These are phyloP conservation scores for Cutaneotrichosporon sp. DNA, from an alignment of 1,284 basidiomycete genomes.

Conservation along the genomic window DNA sequence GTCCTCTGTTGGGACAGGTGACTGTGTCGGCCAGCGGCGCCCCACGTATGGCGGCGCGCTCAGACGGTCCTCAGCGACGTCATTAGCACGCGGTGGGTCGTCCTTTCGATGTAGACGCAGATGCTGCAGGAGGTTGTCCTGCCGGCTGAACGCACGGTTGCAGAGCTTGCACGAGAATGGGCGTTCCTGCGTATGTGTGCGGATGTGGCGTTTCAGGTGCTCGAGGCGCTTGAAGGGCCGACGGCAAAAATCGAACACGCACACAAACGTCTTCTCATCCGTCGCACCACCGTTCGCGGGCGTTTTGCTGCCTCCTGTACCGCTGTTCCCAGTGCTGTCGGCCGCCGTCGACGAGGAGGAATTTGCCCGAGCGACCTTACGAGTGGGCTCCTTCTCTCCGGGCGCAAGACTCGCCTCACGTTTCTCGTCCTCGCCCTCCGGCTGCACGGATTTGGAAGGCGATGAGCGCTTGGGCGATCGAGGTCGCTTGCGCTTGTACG, in stretches of 20 bases:
- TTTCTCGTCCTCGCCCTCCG: constrained; percentile 19
- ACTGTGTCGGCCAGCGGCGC: constrained; percentile 20
- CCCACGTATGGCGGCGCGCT: constrained; percentile 23
- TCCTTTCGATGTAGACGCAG: constrained; percentile 65
- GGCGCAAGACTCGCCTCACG: constrained; percentile 14
- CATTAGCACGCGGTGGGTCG: constrained; percentile 28
- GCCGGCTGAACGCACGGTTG: constrained; percentile 74
- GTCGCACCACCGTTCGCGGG: constrained; percentile 20
- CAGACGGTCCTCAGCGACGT: constrained; percentile 23
- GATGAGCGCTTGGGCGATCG: constrained; percentile 24
- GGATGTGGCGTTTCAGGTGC: constrained; percentile 78
- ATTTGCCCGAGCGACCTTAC: constrained; percentile 7
- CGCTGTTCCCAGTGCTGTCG: constrained; percentile 11
- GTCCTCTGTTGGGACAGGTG: constrained; percentile 20
- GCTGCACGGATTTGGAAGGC: constrained; percentile 22
- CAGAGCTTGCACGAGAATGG: constrained; percentile 73
- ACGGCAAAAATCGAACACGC: constrained; percentile 58
- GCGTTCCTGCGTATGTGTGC: constrained; percentile 84
- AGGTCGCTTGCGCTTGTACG: constrained; percentile 28
- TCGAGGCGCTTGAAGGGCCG: constrained; percentile 84
- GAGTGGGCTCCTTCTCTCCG: constrained; percentile 6
- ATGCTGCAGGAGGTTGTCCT: constrained; percentile 82
- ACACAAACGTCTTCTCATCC: constrained; percentile 28
- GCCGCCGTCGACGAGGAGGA: constrained; percentile 15
- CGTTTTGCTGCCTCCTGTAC: constrained; percentile 9